Conservation (phyloP, 2,329 filamentous ascomycete genomes). For the Epicoccum sorghinum region DNA sequence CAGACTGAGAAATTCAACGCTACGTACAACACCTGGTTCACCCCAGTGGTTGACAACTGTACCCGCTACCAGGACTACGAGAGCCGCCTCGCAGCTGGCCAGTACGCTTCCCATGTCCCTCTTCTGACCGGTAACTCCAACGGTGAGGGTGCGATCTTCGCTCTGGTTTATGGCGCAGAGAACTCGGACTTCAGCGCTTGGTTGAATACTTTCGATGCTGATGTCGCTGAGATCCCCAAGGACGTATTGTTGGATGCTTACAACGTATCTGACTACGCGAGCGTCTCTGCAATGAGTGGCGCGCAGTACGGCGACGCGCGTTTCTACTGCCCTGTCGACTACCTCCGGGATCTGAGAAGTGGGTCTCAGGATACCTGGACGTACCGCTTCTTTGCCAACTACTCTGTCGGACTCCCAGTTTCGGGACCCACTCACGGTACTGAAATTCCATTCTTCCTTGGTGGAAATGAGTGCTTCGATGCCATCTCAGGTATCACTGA, state of each 20-base stretch:
- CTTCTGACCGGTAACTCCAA: conserved; percentile 37
- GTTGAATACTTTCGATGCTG: conserved; percentile 54
- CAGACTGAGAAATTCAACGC: conserved; percentile 35
- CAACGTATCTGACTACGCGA: conserved; percentile 44
- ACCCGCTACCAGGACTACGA: conserved; percentile 31
- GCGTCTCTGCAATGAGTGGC: conserved; percentile 51
- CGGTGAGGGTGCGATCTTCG: conserved; percentile 33
- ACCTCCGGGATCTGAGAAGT: conserved; percentile 50
- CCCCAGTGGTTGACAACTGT: conserved; percentile 29
- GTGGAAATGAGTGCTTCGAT: conserved; percentile 53
- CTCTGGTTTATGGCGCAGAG: conserved; percentile 30
- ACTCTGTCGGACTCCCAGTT: conserved; percentile 42
- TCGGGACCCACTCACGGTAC: conserved; percentile 49
- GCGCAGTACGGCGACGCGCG: conserved; percentile 54
- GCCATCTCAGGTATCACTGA: conserved; percentile 43
- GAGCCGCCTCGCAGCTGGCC: conserved; percentile 29
- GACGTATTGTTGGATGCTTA: conserved; percentile 43
- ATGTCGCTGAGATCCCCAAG: conserved; percentile 48
- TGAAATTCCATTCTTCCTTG: conserved; percentile 56
- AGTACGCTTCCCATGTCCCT: conserved; percentile 35
- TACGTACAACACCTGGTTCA: conserved; percentile 33
- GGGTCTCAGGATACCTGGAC: conserved; percentile 49
- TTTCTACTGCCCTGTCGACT: conserved; percentile 50
- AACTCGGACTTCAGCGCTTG: conserved; percentile 49
- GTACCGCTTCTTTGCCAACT: conserved; percentile 54